phyloP scores from a whole-genome alignment of 257 asterid genomes.

The Anisodus acutangulus region DNA sequence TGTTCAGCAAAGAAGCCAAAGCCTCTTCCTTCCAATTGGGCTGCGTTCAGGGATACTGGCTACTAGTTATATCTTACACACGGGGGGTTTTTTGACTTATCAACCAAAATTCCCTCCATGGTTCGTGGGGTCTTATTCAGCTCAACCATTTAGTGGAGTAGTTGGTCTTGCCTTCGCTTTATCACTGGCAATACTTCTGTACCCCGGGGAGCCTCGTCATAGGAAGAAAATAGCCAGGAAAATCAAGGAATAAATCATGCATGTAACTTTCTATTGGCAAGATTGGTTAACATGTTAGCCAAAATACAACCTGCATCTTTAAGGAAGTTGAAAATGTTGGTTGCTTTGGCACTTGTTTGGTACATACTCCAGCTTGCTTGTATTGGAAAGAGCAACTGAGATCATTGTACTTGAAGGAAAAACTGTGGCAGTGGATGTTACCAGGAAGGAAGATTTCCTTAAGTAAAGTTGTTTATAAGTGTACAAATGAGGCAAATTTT shows the following conservation, averaged over 20 bases:
- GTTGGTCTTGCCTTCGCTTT: conserved; percentile 68
- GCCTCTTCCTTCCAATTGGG: conserved; percentile 84
- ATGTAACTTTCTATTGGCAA: not conserved
- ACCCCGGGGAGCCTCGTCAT: conserved; percentile 49
- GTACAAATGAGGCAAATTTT: conserved; percentile 27
- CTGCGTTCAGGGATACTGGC: conserved; percentile 81
- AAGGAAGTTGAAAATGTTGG: not conserved
- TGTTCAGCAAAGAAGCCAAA: conserved; percentile 65
- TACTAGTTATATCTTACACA: conserved; percentile 60
- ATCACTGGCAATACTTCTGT: conserved; percentile 58
- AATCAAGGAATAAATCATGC: conserved; percentile 41
- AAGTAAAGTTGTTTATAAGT: not conserved
- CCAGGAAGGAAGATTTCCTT: not conserved
- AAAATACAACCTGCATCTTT: conserved; percentile 5
- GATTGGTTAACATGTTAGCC: conserved; percentile 1
- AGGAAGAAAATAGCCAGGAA: conserved; percentile 41
- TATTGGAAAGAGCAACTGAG: not conserved
- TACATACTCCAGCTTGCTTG: not conserved
- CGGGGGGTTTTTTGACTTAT: conserved; percentile 62
- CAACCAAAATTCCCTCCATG: conserved; percentile 60
- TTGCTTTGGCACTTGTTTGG: conserved; percentile 19
- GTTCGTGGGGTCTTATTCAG: conserved; percentile 70
- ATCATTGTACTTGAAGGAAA: not conserved
- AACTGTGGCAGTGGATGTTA: not conserved
- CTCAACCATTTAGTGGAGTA: conserved; percentile 86